A percentile compares a stretch with the other conserved stretches of the same genome.
Evolutionary conservation across 176 grass and related monocot species (phyloP).

Genomic region (Zoysia japonica): DNA sequence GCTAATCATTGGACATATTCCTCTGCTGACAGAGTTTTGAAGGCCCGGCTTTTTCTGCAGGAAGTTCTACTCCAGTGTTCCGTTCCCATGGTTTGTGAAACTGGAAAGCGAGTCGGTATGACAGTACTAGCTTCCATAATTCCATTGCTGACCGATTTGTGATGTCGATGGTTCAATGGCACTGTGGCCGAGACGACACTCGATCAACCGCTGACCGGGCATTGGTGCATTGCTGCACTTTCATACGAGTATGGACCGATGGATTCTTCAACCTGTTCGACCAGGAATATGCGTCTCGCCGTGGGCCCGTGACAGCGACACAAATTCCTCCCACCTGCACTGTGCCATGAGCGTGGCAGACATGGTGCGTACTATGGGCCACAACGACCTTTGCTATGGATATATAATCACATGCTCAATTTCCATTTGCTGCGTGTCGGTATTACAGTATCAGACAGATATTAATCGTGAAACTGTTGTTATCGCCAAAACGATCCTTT

Average conservation of each 20-base stretch:
- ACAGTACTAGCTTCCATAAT: background rate
- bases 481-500: background rate
- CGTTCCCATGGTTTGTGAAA: background rate
- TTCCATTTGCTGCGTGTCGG: background rate
- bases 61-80: background rate
- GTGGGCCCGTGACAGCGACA: conserved; percentile 15
- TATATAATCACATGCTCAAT: background rate
- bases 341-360: background rate
- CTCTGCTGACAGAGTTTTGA: background rate
- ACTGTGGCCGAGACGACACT: background rate
- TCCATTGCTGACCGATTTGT: background rate
- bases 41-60: background rate
- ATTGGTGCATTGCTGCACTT: background rate
- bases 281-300: conserved; percentile 26
- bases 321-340: conserved; percentile 23
- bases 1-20: conserved; percentile 5
- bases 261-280: background rate
- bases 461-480: background rate
- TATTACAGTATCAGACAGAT: background rate
- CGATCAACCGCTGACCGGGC: background rate
- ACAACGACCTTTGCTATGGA: background rate
- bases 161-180: background rate
- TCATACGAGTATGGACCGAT: background rate
- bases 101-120: background rate
- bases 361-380: conserved; percentile 6